Conservation (phyloP, 768 basidiomycete genomes). For the Omphalotus guepiniiformis region DNA sequence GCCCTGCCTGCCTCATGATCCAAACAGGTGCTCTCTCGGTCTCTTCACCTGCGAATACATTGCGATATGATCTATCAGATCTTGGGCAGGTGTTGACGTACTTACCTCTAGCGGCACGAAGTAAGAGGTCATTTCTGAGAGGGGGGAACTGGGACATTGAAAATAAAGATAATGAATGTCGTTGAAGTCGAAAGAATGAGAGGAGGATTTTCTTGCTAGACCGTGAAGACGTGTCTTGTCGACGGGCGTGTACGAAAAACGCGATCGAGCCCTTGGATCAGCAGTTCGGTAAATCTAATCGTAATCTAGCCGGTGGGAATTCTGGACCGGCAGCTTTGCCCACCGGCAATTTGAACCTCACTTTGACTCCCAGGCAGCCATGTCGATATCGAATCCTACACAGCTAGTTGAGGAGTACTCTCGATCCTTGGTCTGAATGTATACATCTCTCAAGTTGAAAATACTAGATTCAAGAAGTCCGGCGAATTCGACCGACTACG, state of each 20-base stretch:
- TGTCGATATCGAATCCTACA: slow-evolving; percentile 53
- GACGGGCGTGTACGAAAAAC: no score
- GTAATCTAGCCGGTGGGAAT: not conserved
- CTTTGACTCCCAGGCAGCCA: slow-evolving; percentile 11
- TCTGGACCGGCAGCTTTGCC: not conserved
- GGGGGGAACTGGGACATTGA: slow-evolving; percentile 56
- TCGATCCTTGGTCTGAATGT: not conserved
- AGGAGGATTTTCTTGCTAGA: slow-evolving; percentile 13
- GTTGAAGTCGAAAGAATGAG: slow-evolving; percentile 12
- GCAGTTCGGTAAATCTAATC: not conserved
- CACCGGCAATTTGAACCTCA: not conserved
- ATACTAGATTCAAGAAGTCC: slow-evolving; percentile 69
- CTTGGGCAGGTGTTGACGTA: no score
- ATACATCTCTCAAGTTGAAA: no score
- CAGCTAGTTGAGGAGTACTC: slow-evolving; percentile 64
- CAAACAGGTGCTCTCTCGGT: slow-evolving; percentile 95
- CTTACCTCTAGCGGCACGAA: slow-evolving; percentile 87
- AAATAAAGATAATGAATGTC: not conserved
- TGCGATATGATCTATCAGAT: slow-evolving; percentile 1
- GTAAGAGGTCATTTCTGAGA: slow-evolving; percentile 80
- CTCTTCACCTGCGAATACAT: slow-evolving; percentile 53
- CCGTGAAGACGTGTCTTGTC: not conserved
- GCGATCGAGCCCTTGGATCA: no score
- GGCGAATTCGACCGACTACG: slow-evolving; percentile 75
- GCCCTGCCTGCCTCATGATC: slow-evolving; percentile 97